Evolutionary conservation across 768 basidiomycete species (phyloP).

Genomic region (Lactarius quietus): DNA sequence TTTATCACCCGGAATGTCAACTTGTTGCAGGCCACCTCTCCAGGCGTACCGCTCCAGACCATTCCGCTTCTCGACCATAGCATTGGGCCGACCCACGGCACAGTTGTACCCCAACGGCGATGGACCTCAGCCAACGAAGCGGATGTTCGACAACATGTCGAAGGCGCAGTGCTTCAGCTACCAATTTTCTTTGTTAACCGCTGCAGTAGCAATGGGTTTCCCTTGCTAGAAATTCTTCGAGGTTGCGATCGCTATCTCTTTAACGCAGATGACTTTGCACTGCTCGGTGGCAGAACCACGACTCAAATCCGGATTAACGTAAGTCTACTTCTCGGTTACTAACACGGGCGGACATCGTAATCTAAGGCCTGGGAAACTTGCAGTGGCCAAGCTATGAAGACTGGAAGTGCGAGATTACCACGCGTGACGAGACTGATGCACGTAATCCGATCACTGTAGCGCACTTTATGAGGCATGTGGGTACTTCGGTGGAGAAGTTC

Average conservation of each 20-base stretch:
- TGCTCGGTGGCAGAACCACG: no score
- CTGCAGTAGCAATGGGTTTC: background rate
- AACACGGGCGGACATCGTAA: background rate
- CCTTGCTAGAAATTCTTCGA: constrained; percentile 4
- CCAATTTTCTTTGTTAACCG: constrained; percentile 7
- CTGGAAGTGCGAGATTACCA: constrained; percentile 9
- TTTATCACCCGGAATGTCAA: background rate
- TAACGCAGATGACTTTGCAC: no score
- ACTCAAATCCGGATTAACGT: no score
- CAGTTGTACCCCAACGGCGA: constrained; percentile 11
- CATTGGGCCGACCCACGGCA: background rate
- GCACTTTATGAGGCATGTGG: constrained; percentile 13
- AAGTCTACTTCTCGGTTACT: background rate
- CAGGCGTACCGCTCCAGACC: background rate
- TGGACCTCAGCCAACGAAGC: constrained; percentile 7
- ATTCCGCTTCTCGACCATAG: background rate
- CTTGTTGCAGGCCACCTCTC: background rate
- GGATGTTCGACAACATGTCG: constrained; percentile 7
- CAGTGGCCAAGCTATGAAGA: constrained; percentile 6
- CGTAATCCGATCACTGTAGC: constrained; percentile 1
- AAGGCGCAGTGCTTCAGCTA: constrained; percentile 1
- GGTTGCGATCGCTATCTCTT: no score
- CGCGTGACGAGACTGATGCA: background rate
- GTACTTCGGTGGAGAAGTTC: constrained; percentile 5
- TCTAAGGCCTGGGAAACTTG: background rate